Evolutionary conservation across 192 early-diverging fungal species (phyloP).

Genomic region (Coemansia aciculifera): DNA sequence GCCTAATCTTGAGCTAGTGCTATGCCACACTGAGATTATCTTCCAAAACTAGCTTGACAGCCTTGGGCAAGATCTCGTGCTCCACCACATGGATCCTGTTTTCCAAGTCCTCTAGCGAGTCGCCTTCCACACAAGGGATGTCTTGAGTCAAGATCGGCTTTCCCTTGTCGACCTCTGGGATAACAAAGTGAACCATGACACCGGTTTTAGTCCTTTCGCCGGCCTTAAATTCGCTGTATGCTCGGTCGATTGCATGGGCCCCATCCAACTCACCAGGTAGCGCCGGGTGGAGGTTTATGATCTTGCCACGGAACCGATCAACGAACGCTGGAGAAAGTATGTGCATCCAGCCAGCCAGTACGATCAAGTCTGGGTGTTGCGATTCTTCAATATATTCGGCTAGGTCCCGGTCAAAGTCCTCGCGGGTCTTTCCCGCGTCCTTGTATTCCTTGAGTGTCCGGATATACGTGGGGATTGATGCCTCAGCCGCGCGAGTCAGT

Average conservation of each 20-base stretch:
- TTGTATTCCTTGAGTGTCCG: constrained; percentile 83
- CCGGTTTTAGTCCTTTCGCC: constrained; percentile 75
- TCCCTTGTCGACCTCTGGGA: constrained; percentile 95
- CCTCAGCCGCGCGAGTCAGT: constrained; percentile 79
- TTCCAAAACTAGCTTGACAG: constrained; percentile 52
- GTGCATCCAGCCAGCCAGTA: constrained; percentile 99
- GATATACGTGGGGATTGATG: constrained; percentile 79
- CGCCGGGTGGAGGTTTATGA: constrained; percentile 98
- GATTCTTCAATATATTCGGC: constrained; percentile 63
- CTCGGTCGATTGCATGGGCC: constrained; percentile 93
- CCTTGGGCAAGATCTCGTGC: constrained; percentile 85
- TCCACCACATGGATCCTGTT: constrained; percentile 86
- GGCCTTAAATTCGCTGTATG: constrained; percentile 81
- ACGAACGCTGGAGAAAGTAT: constrained; percentile 90
- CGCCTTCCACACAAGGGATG: constrained; percentile 74
- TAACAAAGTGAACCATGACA: constrained; percentile 93
- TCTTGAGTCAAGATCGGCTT: constrained; percentile 76
- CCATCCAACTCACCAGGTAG: constrained; percentile 96
- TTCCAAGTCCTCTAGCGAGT: constrained; percentile 82
- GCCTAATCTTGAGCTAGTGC: not conserved
- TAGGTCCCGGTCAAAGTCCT: constrained; percentile 86
- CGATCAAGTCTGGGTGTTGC: constrained; percentile 75
- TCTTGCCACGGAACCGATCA: constrained; percentile 62
- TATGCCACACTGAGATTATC: not conserved
- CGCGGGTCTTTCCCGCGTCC: constrained; percentile 76